phyloP scores from a whole-genome alignment of 805 yeast species.

The Yamadazyma akitaensis region DNA sequence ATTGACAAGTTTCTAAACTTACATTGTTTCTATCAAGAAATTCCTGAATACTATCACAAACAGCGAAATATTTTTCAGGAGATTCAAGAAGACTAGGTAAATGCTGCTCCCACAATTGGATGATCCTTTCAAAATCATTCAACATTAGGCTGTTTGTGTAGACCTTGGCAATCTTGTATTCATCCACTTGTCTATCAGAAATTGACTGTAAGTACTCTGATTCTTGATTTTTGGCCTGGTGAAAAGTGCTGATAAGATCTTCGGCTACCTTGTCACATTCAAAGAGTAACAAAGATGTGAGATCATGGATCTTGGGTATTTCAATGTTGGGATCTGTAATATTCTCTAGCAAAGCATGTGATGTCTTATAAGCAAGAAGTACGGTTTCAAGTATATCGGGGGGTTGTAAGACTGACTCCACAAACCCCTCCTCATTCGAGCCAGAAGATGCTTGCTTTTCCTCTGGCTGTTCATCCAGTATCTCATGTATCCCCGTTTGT shows the following conservation, averaged over 20 bases:
- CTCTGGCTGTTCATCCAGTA: background rate
- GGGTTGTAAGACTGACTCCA: conserved; percentile 30
- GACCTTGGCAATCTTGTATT: conserved; percentile 28
- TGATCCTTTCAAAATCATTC: conserved; percentile 23
- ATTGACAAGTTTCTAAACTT: conserved; percentile 10
- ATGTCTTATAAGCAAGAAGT: conserved; percentile 24
- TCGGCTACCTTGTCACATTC: conserved; percentile 18
- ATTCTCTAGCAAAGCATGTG: conserved; percentile 31
- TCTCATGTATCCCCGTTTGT: background rate
- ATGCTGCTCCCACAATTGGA: conserved; percentile 29
- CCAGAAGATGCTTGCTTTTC: background rate
- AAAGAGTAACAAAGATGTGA: conserved; percentile 19
- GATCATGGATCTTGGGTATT: conserved; percentile 9
- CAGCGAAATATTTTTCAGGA: conserved; percentile 38
- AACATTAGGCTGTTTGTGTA: conserved; percentile 25
- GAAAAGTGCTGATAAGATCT: conserved; percentile 18
- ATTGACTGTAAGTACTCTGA: conserved; percentile 27
- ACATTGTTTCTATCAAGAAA: conserved; percentile 36
- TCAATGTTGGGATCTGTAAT: conserved; percentile 11
- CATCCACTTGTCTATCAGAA: conserved; percentile 24
- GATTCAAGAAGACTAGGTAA: conserved; percentile 19
- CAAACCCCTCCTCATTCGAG: conserved; percentile 4
- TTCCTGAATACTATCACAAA: conserved; percentile 43
- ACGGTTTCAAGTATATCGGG: conserved; percentile 35
- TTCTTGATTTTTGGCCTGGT: conserved; percentile 13